Evolutionary conservation across 148 eudicot species (phyloP).

Genomic region (Oxyria digyna): DNA sequence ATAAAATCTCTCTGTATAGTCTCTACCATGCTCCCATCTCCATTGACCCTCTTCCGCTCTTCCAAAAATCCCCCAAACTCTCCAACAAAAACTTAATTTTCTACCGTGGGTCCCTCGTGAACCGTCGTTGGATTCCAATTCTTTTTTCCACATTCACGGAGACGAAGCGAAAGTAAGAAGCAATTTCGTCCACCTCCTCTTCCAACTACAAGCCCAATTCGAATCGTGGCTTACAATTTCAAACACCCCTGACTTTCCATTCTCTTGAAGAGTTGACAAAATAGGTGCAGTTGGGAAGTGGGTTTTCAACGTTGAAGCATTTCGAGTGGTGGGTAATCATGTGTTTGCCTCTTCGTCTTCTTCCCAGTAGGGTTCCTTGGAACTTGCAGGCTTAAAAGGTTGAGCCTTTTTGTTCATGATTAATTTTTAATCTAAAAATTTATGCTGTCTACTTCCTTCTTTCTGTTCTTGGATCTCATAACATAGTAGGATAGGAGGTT

Average conservation of each 20-base stretch:
- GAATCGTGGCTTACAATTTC: conserved; percentile 5
- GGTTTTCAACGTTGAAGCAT: conserved; percentile 7
- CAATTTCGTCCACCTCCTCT: conserved; percentile 3
- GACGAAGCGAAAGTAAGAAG: background rate
- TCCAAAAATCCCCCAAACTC: background rate
- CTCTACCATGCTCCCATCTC: conserved; percentile 1
- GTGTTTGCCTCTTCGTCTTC: background rate
- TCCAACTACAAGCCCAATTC: background rate
- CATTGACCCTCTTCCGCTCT: background rate
- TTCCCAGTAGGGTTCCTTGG: conserved; percentile 9
- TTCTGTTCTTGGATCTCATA: conserved; percentile 2
- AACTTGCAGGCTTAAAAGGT: conserved; percentile 6
- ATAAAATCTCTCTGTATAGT: background rate
- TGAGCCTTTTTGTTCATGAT: background rate
- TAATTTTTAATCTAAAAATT: background rate
- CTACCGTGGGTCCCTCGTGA: conserved; percentile 1
- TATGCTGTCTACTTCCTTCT: background rate
- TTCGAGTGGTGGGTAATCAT: conserved; percentile 1
- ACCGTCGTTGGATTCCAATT: background rate
- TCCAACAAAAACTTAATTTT: background rate
- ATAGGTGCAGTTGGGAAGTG: conserved; percentile 4
- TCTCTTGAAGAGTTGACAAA: conserved; percentile 3
- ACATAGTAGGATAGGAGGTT: background rate
- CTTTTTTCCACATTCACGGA: background rate
- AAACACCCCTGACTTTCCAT: background rate